Conservation (phyloP, 352 stramenopile species). For the Sclerospora graminicola region DNA sequence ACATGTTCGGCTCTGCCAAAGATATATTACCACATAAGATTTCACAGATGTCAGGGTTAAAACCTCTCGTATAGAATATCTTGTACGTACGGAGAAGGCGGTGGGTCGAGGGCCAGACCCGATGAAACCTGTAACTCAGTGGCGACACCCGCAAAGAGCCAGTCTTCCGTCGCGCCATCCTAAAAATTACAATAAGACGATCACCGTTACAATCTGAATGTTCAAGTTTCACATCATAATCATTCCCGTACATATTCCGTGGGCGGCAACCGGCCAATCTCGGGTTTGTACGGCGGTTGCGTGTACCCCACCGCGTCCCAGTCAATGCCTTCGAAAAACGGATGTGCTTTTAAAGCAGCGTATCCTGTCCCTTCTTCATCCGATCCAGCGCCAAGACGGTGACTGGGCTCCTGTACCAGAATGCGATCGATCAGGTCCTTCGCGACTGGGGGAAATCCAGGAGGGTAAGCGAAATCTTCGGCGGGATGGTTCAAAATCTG, state of each 20-base stretch:
- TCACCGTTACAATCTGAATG: not conserved
- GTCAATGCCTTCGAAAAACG: slow-evolving; percentile 78
- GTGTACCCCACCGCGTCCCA: slow-evolving; percentile 47
- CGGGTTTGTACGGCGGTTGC: slow-evolving; percentile 48
- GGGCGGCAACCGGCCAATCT: slow-evolving; percentile 42
- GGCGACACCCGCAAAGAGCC: slow-evolving; percentile 79
- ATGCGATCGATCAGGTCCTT: slow-evolving; percentile 72
- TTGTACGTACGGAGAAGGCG: slow-evolving; percentile 49
- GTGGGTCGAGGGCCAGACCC: slow-evolving; percentile 53
- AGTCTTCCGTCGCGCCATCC: slow-evolving; percentile 83
- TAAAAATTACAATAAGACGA: slow-evolving; percentile 13
- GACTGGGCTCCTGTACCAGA: slow-evolving; percentile 57
- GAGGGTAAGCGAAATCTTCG: slow-evolving; percentile 67
- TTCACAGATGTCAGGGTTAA: too few species aligned
- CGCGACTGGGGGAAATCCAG: slow-evolving; percentile 43
- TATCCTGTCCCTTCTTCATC: slow-evolving; percentile 77
- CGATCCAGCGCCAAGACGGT: slow-evolving; percentile 58
- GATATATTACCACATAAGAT: too few species aligned
- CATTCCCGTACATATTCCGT: slow-evolving; percentile 49
- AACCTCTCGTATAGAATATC: slow-evolving; percentile 1
- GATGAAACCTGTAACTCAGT: slow-evolving; percentile 83
- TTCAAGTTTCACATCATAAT: not conserved
- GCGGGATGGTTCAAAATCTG: slow-evolving; percentile 80
- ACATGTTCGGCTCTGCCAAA: slow-evolving; percentile 29
- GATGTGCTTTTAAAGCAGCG: slow-evolving; percentile 52